Conservation (phyloP, 495 filamentous ascomycete species). For the Cetradonia linearis region DNA sequence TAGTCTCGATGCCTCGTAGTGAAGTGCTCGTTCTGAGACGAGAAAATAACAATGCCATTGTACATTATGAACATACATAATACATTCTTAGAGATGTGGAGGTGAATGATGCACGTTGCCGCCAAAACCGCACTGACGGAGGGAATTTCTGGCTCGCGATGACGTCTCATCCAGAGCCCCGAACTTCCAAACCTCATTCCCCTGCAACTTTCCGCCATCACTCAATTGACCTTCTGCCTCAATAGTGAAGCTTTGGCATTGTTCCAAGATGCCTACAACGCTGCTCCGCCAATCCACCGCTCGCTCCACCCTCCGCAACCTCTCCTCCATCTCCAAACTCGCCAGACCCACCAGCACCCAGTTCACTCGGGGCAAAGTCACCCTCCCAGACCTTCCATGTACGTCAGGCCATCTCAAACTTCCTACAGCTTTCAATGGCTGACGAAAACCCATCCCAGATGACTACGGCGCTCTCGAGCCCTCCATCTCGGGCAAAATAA, state of each 20-base stretch:
- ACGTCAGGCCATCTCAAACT: slow-evolving; percentile 29
- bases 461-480: slow-evolving; percentile 91
- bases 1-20: neutral
- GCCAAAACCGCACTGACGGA: neutral
- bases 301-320: slow-evolving; percentile 45
- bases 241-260: neutral
- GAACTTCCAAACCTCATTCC: neutral
- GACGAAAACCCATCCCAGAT: slow-evolving; percentile 36
- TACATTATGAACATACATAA: too few species aligned
- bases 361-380: slow-evolving; percentile 79
- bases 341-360: slow-evolving; percentile 56
- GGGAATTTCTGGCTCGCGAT: neutral
- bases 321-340: slow-evolving; percentile 39
- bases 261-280: slow-evolving; percentile 41
- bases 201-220: neutral
- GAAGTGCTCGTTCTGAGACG: neutral
- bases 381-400: slow-evolving; percentile 91
- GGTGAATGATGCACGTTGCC: too few species aligned
- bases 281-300: slow-evolving; percentile 42
- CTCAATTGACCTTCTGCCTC: neutral
- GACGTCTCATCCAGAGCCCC: neutral
- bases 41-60: neutral
- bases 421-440: neutral
- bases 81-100: too few species aligned
- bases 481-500: slow-evolving; percentile 90